A percentile compares a stretch with the other conserved stretches of the same genome.
phyloP scores from a whole-genome alignment of 2,329 filamentous ascomycete species.

The Talaromyces albobiverticillius region DNA sequence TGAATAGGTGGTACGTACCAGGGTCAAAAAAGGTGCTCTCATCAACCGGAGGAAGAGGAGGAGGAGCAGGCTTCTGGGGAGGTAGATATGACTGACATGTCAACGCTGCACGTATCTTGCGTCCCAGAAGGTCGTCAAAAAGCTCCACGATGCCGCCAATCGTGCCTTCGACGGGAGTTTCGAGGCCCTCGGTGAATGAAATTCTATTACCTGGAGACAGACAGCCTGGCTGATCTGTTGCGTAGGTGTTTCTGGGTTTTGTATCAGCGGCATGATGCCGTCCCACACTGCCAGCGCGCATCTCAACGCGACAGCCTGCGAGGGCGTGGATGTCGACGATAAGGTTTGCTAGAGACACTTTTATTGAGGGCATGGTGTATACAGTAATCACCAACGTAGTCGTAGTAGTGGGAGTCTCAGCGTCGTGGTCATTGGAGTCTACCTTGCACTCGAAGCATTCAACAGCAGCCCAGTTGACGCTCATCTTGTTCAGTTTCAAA shows the following conservation, averaged over 20 bases:
- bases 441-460: constrained; percentile 10
- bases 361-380: not conserved
- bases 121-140: not conserved
- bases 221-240: too few relatives aligned
- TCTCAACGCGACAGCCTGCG: not conserved
- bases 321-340: not conserved
- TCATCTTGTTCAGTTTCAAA: not conserved
- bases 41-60: too few relatives aligned
- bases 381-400: not conserved
- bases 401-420: too few relatives aligned
- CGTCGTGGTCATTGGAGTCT: too few relatives aligned
- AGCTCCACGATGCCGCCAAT: constrained; percentile 8
- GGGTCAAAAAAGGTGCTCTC: not conserved
- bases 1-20: too few relatives aligned
- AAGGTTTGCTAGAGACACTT: not conserved
- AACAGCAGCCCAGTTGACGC: constrained; percentile 3
- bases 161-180: not conserved
- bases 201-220: constrained; percentile 1
- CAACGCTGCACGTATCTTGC: not conserved
- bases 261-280: too few relatives aligned
- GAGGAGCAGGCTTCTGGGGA: not conserved
- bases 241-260: too few relatives aligned
- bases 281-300: not conserved
- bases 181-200: not conserved
- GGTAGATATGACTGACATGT: constrained; percentile 5